Evolutionary conservation across 192 early-diverging fungal species (phyloP).

Genomic region (Coemansia sp.): DNA sequence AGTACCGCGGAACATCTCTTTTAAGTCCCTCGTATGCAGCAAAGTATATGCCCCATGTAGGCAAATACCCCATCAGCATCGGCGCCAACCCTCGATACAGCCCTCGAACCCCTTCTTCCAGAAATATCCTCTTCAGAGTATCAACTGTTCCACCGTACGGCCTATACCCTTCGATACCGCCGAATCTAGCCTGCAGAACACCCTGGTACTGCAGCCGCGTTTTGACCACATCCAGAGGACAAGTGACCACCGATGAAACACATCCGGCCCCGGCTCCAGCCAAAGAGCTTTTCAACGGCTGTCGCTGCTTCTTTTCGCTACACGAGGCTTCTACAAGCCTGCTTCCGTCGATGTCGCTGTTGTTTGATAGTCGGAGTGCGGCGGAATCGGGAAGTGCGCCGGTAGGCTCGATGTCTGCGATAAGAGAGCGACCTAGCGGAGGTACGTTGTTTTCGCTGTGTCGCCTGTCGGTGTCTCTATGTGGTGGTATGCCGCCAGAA

Average conservation of each 20-base stretch:
- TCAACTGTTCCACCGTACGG: constrained; percentile 57
- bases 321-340: no score
- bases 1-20: constrained; percentile 31
- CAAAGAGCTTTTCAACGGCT: constrained; percentile 68
- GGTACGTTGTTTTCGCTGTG: neutral
- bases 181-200: constrained; percentile 28
- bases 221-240: constrained; percentile 94
- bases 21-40: constrained; percentile 85
- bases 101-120: constrained; percentile 83
- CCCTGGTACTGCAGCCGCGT: constrained; percentile 90
- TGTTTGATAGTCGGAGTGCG: constrained; percentile 4
- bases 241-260: constrained; percentile 80
- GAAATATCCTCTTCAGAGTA: constrained; percentile 71
- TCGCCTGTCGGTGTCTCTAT: constrained; percentile 25
- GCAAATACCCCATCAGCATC: constrained; percentile 86
- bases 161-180: constrained; percentile 18
- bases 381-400: constrained; percentile 31
- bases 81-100: constrained; percentile 88
- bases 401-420: constrained; percentile 25
- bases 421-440: constrained; percentile 8
- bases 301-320: neutral
- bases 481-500: constrained; percentile 37
- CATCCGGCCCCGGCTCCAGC: constrained; percentile 83
- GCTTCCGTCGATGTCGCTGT: neutral
- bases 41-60: constrained; percentile 93